phyloP scores from a whole-genome alignment of 495 filamentous ascomycete genomes.

The Tetracladium marchalianum region DNA sequence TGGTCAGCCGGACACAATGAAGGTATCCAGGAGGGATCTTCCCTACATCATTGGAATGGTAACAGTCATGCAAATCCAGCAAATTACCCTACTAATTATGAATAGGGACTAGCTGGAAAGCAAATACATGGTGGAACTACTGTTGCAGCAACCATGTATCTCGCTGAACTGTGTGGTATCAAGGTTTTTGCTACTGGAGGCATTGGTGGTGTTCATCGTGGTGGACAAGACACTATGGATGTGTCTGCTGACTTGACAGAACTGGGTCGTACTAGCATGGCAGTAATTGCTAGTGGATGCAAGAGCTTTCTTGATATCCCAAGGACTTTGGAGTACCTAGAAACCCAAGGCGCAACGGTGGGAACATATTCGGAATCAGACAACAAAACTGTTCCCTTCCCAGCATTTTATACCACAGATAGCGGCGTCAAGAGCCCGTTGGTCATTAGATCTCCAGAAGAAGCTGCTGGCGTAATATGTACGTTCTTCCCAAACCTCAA shows the following conservation, averaged over 20 bases:
- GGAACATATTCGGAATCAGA: slow-evolving; percentile 80
- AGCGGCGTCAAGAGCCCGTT: slow-evolving; percentile 73
- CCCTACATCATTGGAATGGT: slow-evolving; percentile 74
- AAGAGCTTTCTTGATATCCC: slow-evolving; percentile 95
- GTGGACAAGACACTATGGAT: slow-evolving; percentile 77
- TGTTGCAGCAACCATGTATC: slow-evolving; percentile 82
- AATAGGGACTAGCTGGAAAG: slow-evolving; percentile 51
- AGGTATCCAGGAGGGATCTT: slow-evolving; percentile 83
- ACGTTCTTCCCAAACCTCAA: slow-evolving; percentile 21
- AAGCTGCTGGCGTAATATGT: slow-evolving; percentile 83
- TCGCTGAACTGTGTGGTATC: slow-evolving; percentile 82
- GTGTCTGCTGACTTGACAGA: slow-evolving; percentile 93
- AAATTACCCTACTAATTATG: background rate
- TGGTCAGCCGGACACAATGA: slow-evolving; percentile 51
- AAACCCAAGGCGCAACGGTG: slow-evolving; percentile 84
- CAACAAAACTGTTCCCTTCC: slow-evolving; percentile 59
- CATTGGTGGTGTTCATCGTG: slow-evolving; percentile 86
- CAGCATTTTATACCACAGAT: slow-evolving; percentile 81
- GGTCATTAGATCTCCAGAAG: slow-evolving; percentile 58
- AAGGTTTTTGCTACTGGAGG: slow-evolving; percentile 84
- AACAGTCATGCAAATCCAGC: slow-evolving; percentile 17
- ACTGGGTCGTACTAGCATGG: slow-evolving; percentile 81
- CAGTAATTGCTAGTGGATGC: slow-evolving; percentile 81
- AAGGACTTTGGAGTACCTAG: slow-evolving; percentile 83
- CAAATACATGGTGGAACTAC: slow-evolving; percentile 82